phyloP scores from a whole-genome alignment of 495 filamentous ascomycete species.

The Penicillium odoratum region DNA sequence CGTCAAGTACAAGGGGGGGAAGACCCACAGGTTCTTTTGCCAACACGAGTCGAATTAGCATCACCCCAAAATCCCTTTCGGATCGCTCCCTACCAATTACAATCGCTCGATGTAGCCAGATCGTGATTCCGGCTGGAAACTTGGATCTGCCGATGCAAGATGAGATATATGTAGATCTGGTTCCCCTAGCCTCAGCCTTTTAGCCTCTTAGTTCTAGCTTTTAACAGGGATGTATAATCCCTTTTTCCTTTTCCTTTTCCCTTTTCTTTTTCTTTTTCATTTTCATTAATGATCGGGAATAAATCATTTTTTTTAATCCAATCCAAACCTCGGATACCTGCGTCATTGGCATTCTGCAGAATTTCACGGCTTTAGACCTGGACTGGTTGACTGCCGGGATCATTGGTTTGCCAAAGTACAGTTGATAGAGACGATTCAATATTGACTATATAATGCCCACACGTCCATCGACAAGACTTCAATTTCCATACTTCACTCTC shows the following conservation, averaged over 20 bases:
- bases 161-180: constrained; percentile 3
- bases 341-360: constrained; percentile 23
- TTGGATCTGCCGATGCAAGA: constrained; percentile 8
- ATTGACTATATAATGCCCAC: constrained; percentile 23
- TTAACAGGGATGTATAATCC: constrained; percentile 2
- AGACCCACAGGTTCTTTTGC: constrained; percentile 1
- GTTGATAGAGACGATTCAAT: constrained; percentile 1
- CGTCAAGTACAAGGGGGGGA: neutral
- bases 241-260: constrained; percentile 2
- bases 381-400: constrained; percentile 11
- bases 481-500: neutral
- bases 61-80: neutral
- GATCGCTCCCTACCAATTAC: constrained; percentile 8
- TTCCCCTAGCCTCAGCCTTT: neutral
- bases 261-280: constrained; percentile 1
- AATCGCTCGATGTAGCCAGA: neutral
- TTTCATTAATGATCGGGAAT: neutral
- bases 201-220: neutral
- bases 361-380: constrained; percentile 9
- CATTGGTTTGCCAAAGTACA: neutral
- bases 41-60: constrained; percentile 13
- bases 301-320: too few relatives aligned
- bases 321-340: constrained; percentile 17
- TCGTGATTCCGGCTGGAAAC: constrained; percentile 2
- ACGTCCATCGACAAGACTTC: neutral